Conservation (phyloP, 1,284 basidiomycete genomes). For the Papiliotrema terrestris region DNA sequence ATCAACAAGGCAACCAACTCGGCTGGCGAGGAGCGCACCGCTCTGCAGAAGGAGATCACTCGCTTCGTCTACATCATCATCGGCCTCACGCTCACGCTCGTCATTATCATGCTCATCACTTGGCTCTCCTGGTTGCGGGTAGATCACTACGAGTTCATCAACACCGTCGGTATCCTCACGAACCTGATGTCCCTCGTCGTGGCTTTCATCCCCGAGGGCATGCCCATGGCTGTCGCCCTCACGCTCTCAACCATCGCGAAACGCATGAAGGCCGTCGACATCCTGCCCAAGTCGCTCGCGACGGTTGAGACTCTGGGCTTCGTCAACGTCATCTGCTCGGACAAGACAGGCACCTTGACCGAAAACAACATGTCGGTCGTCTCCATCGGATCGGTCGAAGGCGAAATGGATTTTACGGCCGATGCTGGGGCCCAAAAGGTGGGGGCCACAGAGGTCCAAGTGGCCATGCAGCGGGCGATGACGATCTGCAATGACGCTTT, state of each 20-base stretch:
- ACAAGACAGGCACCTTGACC: conserved; percentile 93
- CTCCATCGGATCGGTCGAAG: conserved; percentile 42
- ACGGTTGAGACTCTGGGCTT: conserved; percentile 93
- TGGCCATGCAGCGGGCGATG: conserved; percentile 1
- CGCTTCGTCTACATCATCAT: conserved; percentile 44
- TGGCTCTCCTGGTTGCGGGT: conserved; percentile 53
- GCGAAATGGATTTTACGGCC: conserved; percentile 20
- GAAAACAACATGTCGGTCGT: conserved; percentile 95
- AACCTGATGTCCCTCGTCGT: conserved; percentile 57
- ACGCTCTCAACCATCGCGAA: conserved; percentile 53
- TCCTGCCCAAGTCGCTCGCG: conserved; percentile 65
- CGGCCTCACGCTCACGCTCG: conserved; percentile 6
- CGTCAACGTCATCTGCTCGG: conserved; percentile 91
- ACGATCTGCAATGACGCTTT: conserved; percentile 58
- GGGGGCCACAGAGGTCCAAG: not conserved
- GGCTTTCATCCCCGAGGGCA: conserved; percentile 55
- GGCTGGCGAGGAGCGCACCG: conserved; percentile 19
- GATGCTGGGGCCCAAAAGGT: conserved; percentile 7
- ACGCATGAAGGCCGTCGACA: conserved; percentile 53
- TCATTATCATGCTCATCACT: conserved; percentile 23
- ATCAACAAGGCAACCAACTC: conserved; percentile 18
- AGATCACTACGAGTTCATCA: conserved; percentile 55
- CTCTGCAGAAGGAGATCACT: conserved; percentile 35
- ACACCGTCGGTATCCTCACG: conserved; percentile 53
- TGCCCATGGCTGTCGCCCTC: conserved; percentile 51